These are phyloP conservation scores for Strigomonas culicis DNA, from an alignment of 208 protist species.

Conservation along the genomic window DNA sequence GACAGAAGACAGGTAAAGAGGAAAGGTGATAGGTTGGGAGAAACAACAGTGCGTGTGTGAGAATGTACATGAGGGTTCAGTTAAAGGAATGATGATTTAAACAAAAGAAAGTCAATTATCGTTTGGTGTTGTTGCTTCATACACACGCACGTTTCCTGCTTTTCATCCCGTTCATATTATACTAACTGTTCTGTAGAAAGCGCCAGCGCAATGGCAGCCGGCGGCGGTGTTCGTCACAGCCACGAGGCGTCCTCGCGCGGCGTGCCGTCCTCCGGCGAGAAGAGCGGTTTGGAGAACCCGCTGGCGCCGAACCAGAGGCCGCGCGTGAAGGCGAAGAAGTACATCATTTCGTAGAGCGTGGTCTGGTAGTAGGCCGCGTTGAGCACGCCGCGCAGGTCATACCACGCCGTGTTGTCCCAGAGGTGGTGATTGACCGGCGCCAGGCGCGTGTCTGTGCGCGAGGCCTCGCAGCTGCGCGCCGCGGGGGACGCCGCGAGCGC, in stretches of 20 bases:
- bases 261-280: conserved; percentile 38
- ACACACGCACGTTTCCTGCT: too few species aligned
- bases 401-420: conserved; percentile 72
- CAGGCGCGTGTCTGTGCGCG: background rate
- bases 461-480: conserved; percentile 5
- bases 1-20: too few species aligned
- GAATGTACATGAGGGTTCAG: too few species aligned
- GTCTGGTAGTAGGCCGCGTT: conserved; percentile 68
- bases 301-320: conserved; percentile 72
- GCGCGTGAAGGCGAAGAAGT: conserved; percentile 75
- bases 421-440: conserved; percentile 51
- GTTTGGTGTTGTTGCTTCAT: background rate
- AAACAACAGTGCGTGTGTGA: too few species aligned
- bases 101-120: conserved; percentile 5
- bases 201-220: background rate
- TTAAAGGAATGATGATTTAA: too few species aligned
- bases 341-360: conserved; percentile 73
- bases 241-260: conserved; percentile 1
- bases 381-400: conserved; percentile 45
- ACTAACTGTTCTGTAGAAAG: too few species aligned
- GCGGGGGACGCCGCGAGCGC: conserved; percentile 11
- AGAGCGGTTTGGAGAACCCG: conserved; percentile 63
- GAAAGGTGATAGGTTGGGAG: too few species aligned
- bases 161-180: too few species aligned
- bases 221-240: background rate